phyloP scores from a whole-genome alignment of 345 rosid species.

The Cardamine resedifolia region DNA sequence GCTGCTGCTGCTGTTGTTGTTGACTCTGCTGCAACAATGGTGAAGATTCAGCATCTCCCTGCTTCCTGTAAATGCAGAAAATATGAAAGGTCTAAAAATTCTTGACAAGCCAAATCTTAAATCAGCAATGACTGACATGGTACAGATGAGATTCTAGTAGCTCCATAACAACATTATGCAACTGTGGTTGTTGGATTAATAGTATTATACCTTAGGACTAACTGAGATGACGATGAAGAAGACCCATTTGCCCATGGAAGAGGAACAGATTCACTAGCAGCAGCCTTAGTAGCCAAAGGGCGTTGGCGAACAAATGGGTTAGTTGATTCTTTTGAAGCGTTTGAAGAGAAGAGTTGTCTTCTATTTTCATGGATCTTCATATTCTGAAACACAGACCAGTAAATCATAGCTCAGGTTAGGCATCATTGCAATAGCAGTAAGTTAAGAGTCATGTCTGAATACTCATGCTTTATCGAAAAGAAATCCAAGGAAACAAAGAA shows the following conservation, averaged over 20 bases:
- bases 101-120: slow-evolving; percentile 7
- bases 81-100: background rate
- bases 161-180: background rate
- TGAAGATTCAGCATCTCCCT: slow-evolving; percentile 54
- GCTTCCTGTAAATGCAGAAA: slow-evolving; percentile 46
- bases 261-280: slow-evolving; percentile 51
- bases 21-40: slow-evolving; percentile 52
- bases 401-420: slow-evolving; percentile 9
- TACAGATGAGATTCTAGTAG: background rate
- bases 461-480: background rate
- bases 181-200: background rate
- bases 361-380: slow-evolving; percentile 75
- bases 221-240: slow-evolving; percentile 46
- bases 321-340: slow-evolving; percentile 61
- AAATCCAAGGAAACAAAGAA: slow-evolving; percentile 19
- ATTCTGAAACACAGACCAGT: slow-evolving; percentile 50
- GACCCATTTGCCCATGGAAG: slow-evolving; percentile 75
- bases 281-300: slow-evolving; percentile 61
- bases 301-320: slow-evolving; percentile 83
- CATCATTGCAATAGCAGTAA: background rate
- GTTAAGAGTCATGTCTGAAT: background rate
- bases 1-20: slow-evolving; percentile 56
- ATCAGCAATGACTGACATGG: background rate
- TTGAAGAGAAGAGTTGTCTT: slow-evolving; percentile 74
- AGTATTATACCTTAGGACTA: slow-evolving; percentile 38